Evolutionary conservation across 2,329 filamentous ascomycete genomes (phyloP).

Genomic region (Zelopaecilomyces penicillatus): DNA sequence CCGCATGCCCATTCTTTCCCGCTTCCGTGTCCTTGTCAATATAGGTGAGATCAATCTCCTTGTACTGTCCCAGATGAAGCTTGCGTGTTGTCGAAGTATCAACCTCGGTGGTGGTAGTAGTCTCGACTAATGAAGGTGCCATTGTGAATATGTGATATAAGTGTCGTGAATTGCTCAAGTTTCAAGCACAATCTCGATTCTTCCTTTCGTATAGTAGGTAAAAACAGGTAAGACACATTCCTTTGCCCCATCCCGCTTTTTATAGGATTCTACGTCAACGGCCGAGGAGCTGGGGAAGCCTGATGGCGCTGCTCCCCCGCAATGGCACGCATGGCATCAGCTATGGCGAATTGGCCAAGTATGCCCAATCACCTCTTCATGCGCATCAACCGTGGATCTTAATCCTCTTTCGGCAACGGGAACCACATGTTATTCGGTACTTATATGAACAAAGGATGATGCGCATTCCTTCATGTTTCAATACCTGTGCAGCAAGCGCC

Average conservation of each 20-base stretch:
- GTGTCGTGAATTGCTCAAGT: no score
- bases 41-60: slow-evolving; percentile 19
- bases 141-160: slow-evolving; percentile 6
- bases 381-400: background rate
- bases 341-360: slow-evolving; percentile 7
- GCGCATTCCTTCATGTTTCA: background rate
- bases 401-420: background rate
- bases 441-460: background rate
- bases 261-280: slow-evolving; percentile 1
- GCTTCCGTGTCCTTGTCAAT: slow-evolving; percentile 20
- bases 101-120: slow-evolving; percentile 8
- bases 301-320: slow-evolving; percentile 6
- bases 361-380: slow-evolving; percentile 4
- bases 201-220: background rate
- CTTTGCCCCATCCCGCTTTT: background rate
- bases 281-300: background rate
- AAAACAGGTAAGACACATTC: background rate
- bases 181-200: background rate
- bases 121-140: slow-evolving; percentile 16
- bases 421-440: slow-evolving; percentile 1
- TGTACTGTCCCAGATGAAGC: slow-evolving; percentile 21
- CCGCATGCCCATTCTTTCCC: slow-evolving; percentile 18
- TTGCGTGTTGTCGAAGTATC: slow-evolving; percentile 12
- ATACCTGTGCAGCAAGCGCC: background rate
- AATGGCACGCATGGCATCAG: slow-evolving; percentile 7